A percentile compares a stretch with the other conserved stretches of the same genome.
Conservation (phyloP, 2,329 filamentous ascomycete species). For the Knoxdaviesia capensis region DNA sequence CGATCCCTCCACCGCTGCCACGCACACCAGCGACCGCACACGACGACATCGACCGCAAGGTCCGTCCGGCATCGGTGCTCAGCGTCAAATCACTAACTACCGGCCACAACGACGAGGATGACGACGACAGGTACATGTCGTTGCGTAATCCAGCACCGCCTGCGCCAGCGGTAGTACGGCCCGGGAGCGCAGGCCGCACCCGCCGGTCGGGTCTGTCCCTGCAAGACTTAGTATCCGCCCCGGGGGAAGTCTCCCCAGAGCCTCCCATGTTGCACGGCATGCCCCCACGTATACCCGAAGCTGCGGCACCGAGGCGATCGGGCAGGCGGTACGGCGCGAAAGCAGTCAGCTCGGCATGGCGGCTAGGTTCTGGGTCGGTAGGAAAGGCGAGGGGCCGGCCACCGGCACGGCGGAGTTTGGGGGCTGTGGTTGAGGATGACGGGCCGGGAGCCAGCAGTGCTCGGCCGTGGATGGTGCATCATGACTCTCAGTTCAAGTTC, state of each 20-base stretch:
- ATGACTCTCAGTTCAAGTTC: background rate
- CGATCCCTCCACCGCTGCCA: conserved; percentile 35
- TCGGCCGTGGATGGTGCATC: background rate
- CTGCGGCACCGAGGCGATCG: conserved; percentile 19
- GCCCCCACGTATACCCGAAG: conserved; percentile 43
- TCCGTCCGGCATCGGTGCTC: conserved; percentile 4
- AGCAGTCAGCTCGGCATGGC: conserved; percentile 83
- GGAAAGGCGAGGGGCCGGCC: conserved; percentile 65
- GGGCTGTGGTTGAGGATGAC: background rate
- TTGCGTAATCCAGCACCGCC: conserved; percentile 25
- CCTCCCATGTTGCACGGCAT: conserved; percentile 62
- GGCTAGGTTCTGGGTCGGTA: conserved; percentile 10
- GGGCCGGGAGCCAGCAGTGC: background rate
- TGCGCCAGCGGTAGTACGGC: conserved; percentile 7
- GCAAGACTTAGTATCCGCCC: background rate
- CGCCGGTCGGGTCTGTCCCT: background rate
- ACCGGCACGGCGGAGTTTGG: conserved; percentile 17
- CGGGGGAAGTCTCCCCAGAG: conserved; percentile 25
- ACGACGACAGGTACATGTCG: background rate
- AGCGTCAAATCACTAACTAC: conserved; percentile 13
- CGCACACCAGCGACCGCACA: conserved; percentile 33
- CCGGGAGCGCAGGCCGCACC: background rate
- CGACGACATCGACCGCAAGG: conserved; percentile 16
- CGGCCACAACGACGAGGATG: background rate
- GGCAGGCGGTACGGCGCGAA: conserved; percentile 50